These are phyloP conservation scores for Fraxinus paxiana DNA, from an alignment of 305 asterid species.

Conservation along the genomic window DNA sequence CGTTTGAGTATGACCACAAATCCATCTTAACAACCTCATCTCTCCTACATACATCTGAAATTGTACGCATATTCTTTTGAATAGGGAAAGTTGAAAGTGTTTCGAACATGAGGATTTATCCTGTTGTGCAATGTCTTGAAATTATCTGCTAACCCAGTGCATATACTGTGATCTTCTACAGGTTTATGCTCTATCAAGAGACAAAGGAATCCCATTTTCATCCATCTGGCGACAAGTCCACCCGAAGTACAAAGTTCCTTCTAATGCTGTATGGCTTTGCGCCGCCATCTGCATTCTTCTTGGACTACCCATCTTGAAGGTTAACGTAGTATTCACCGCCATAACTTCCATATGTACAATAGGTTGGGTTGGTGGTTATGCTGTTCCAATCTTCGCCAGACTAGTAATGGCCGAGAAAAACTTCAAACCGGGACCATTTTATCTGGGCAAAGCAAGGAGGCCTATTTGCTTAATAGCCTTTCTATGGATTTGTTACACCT, in stretches of 20 bases:
- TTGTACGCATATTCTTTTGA: not conserved
- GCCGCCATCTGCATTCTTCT: slow-evolving; percentile 34
- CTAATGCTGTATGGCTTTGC: slow-evolving; percentile 47
- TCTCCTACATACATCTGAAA: not conserved
- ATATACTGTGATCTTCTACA: not conserved
- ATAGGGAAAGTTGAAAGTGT: not conserved
- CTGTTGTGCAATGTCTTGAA: not conserved
- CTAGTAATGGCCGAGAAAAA: slow-evolving; percentile 33
- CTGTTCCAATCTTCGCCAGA: slow-evolving; percentile 44
- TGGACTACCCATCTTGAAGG: slow-evolving; percentile 42
- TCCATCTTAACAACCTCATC: not conserved
- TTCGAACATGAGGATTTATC: not conserved
- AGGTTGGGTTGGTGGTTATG: slow-evolving; percentile 46
- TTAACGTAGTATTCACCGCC: slow-evolving; percentile 41
- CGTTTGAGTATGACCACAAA: not conserved
- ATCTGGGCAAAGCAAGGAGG: slow-evolving; percentile 38
- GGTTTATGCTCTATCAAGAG: slow-evolving; percentile 45
- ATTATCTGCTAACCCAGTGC: not conserved
- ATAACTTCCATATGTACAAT: slow-evolving; percentile 43
- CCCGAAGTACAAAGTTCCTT: slow-evolving; percentile 40
- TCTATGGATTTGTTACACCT: slow-evolving; percentile 43
- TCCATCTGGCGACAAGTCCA: slow-evolving; percentile 33
- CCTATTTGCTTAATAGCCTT: slow-evolving; percentile 38
- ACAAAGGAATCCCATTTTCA: slow-evolving; percentile 42
- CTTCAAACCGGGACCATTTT: slow-evolving; percentile 41